Conservation (phyloP, 345 rosid species). For the Ceriops zippeliana region DNA sequence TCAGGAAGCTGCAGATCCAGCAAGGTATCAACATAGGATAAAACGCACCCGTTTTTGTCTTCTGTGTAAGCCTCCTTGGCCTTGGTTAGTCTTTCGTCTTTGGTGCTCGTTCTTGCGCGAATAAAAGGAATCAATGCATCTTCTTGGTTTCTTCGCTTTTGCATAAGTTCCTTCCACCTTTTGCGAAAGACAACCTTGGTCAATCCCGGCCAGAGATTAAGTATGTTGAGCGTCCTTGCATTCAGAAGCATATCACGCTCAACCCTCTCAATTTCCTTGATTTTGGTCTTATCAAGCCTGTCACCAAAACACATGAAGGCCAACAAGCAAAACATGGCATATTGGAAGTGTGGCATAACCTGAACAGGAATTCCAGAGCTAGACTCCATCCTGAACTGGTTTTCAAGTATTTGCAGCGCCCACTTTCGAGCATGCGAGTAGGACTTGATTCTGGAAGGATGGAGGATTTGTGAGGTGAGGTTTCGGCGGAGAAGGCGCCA, state of each 20-base stretch:
- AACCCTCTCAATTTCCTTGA: conserved; percentile 10
- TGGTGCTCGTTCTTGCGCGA: conserved; percentile 7
- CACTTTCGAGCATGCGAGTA: conserved; percentile 16
- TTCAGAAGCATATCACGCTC: background rate
- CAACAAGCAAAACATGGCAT: conserved; percentile 19
- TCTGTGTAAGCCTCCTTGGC: background rate
- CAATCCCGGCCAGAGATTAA: conserved; percentile 10
- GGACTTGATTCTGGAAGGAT: conserved; percentile 16
- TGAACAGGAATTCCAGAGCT: conserved; percentile 13
- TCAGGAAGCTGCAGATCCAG: conserved; percentile 15
- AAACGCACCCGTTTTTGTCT: background rate
- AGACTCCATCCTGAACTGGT: background rate
- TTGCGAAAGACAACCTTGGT: conserved; percentile 9
- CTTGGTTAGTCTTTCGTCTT: background rate
- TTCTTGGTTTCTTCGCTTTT: background rate
- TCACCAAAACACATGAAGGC: conserved; percentile 23
- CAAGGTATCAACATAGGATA: conserved; percentile 19
- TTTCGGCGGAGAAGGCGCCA: conserved; percentile 31
- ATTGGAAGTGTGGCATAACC: conserved; percentile 1
- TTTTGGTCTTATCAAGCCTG: conserved; percentile 12
- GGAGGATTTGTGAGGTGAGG: conserved; percentile 22
- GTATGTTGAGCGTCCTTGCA: background rate
- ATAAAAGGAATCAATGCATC: conserved; percentile 16
- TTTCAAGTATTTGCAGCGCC: conserved; percentile 5
- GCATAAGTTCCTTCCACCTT: conserved; percentile 15